Evolutionary conservation across 2,329 filamentous ascomycete genomes (phyloP), one percentile per base, ranked within the genome.

Genomic region (Calonectria montana): DNA sequence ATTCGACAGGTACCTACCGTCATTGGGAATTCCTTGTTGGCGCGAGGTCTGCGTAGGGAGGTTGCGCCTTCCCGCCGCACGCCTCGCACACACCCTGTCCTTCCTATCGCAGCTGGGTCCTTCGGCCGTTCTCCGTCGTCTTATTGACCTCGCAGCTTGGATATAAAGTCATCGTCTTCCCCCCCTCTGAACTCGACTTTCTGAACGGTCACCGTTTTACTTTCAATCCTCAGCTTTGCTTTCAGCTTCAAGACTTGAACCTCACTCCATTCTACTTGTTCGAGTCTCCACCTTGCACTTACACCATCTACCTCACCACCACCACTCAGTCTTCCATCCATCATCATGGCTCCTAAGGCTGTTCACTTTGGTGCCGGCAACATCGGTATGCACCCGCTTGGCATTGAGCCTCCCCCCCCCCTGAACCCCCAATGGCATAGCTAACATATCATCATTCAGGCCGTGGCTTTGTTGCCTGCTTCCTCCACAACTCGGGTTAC

Each of bases 401-500:
- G 16, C 61, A 23, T 67, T 39, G 12, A 25, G 31, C 35, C 18
- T 23, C 53, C 2, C 7, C n/a, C 23, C 57, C 2, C 6, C 8
- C n/a, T 18, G 5, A 5, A 10, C 31, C 48, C 8, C 31, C n/a
- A 21, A 27, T 23, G 12, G 29, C 23, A 41, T 64, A 25, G 43
- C 37, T 47, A 39, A 75, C 72, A 77, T 48, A 66, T n/a, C 31
- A 15, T 10, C 8, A 16, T 27, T 9, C 25, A 88, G 86, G 89
- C 84, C 93, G 93, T 83, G 94, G 94, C 84, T 97, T 97, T 78
- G 94, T 97, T 67, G 94, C 93, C 80, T 95, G 95, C 86, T 97
- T 98, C 87, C 91, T 98, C 47, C 94, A 98, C 88, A 93, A 97
- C 84, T 97, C 96, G 15, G 96, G 94, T 82, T 99, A 96, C 83